A percentile compares a stretch with the other conserved stretches of the same genome.
Evolutionary conservation across 257 asterid genomes (phyloP).

Genomic region (Datura wrightii): DNA sequence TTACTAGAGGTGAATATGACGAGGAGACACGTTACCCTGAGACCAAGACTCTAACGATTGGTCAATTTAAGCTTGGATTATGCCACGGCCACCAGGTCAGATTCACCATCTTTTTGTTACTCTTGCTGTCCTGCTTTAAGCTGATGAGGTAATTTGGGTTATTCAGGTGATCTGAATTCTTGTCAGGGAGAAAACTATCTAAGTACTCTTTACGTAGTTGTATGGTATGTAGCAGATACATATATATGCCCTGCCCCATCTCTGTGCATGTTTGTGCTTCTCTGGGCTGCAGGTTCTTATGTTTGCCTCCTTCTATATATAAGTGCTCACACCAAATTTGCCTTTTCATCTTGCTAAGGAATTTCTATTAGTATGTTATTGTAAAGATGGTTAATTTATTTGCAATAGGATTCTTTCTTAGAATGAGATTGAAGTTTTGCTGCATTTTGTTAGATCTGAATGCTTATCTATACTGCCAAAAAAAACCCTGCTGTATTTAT

Average conservation of each 20-base stretch:
- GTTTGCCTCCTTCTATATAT: background rate
- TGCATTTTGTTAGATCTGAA: background rate
- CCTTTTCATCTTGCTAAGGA: background rate
- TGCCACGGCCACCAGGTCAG: slow-evolving; percentile 98
- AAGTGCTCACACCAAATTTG: background rate
- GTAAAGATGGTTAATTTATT: background rate
- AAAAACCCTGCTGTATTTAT: background rate
- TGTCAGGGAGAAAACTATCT: background rate
- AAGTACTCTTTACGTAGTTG: background rate
- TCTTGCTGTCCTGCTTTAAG: background rate
- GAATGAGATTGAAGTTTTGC: background rate
- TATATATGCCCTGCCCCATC: background rate
- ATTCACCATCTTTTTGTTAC: slow-evolving; percentile 30
- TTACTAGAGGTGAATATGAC: slow-evolving; percentile 91
- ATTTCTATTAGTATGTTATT: background rate
- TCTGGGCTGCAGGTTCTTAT: background rate
- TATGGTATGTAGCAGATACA: background rate
- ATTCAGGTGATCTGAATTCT: slow-evolving; percentile 26
- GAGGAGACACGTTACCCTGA: slow-evolving; percentile 92
- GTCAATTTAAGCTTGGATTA: slow-evolving; percentile 94
- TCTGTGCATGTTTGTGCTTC: background rate
- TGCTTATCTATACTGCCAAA: background rate
- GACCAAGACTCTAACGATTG: slow-evolving; percentile 83
- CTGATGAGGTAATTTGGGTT: background rate
- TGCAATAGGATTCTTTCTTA: slow-evolving; percentile 13